A percentile compares a stretch with the other conserved stretches of the same genome.
Evolutionary conservation across 148 eudicot species (phyloP).

Genomic region (Spergularia marina): DNA sequence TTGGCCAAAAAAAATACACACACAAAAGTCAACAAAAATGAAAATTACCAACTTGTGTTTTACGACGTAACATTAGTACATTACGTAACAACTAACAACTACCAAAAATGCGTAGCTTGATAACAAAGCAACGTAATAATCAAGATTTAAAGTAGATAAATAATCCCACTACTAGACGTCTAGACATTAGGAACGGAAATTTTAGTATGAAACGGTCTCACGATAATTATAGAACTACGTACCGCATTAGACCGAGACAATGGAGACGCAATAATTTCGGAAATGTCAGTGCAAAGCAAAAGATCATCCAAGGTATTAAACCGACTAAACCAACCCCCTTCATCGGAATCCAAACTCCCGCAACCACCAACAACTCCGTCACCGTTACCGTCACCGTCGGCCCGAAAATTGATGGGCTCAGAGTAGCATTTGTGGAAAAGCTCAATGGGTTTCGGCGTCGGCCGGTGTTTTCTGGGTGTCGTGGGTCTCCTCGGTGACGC

Average conservation of each 20-base stretch:
- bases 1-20: too few relatives aligned
- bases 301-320: constrained; percentile 38
- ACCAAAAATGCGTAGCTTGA: background rate
- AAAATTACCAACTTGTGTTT: too few relatives aligned
- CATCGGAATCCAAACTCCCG: constrained; percentile 25
- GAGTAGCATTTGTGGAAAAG: constrained; percentile 44
- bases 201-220: too few relatives aligned
- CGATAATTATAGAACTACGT: constrained; percentile 20
- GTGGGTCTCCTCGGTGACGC: background rate
- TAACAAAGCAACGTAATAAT: background rate
- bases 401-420: constrained; percentile 37
- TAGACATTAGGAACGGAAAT: too few relatives aligned
- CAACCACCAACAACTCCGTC: constrained; percentile 15
- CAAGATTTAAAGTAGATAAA: too few relatives aligned
- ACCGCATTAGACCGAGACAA: background rate
- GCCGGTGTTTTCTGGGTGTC: constrained; percentile 14
- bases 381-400: constrained; percentile 8
- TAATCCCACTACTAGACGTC: too few relatives aligned
- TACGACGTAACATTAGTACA: too few relatives aligned
- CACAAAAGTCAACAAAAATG: too few relatives aligned
- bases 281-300: constrained; percentile 13
- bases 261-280: constrained; percentile 15
- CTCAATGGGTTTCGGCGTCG: constrained; percentile 21
- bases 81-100: background rate
- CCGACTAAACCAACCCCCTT: constrained; percentile 32